Percentiles rank a stretch among this genome's conserved stretches.
phyloP scores from a whole-genome alignment of 306 rosid genomes.

The Begonia loranthoides region DNA sequence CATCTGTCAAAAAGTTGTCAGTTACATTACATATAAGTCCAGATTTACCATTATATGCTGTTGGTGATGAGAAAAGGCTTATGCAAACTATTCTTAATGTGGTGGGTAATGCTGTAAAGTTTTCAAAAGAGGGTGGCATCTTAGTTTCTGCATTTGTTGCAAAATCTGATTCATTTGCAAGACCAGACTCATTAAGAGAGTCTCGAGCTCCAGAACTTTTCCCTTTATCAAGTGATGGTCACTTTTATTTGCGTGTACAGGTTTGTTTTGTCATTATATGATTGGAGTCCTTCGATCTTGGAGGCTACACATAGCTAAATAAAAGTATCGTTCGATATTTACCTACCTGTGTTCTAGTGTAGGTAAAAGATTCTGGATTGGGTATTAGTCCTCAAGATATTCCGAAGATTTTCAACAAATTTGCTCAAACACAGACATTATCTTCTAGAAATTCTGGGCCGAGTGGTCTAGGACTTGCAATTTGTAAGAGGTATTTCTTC shows the following conservation, averaged over 20 bases:
- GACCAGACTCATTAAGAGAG: slow-evolving; percentile 61
- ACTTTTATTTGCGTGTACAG: slow-evolving; percentile 83
- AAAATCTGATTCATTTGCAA: slow-evolving; percentile 12
- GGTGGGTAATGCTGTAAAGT: slow-evolving; percentile 94
- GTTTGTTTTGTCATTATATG: slow-evolving; percentile 14
- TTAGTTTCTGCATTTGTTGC: slow-evolving; percentile 49
- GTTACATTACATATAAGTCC: slow-evolving; percentile 47
- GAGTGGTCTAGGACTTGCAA: slow-evolving; percentile 89
- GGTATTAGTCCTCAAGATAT: slow-evolving; percentile 87
- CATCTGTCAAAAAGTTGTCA: slow-evolving; percentile 65
- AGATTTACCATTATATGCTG: slow-evolving; percentile 60
- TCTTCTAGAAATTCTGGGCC: slow-evolving; percentile 53
- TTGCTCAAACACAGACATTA: slow-evolving; percentile 65
- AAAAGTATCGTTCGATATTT: neutral
- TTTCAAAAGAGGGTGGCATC: slow-evolving; percentile 81
- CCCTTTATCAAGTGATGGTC: slow-evolving; percentile 55
- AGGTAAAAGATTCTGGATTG: slow-evolving; percentile 87
- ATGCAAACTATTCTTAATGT: slow-evolving; percentile 80
- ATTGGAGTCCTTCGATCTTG: slow-evolving; percentile 10
- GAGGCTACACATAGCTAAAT: slow-evolving; percentile 4
- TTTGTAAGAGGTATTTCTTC: slow-evolving; percentile 60
- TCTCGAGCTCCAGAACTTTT: slow-evolving; percentile 52
- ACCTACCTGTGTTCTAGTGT: slow-evolving; percentile 2
- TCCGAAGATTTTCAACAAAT: slow-evolving; percentile 72
- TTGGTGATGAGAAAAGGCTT: slow-evolving; percentile 89